Base-by-base conservation (phyloP, 768 basidiomycete species). In the Mycena galopus region DNA sequence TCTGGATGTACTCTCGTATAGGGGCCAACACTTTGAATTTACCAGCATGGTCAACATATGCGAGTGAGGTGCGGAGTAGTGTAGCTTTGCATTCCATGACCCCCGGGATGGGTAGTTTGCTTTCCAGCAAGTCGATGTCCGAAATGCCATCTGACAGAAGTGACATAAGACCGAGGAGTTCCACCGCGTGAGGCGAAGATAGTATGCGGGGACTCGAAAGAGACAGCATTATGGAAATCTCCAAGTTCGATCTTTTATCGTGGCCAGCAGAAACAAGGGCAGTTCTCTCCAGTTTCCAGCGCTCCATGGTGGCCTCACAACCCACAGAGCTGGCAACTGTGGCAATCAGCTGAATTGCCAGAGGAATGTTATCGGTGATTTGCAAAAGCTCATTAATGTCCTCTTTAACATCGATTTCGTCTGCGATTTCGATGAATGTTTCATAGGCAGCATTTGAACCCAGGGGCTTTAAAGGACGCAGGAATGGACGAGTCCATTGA, bases 191-290 rank as follows among this genome's bases (percentile, higher is more conserved):
- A 44, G 68, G 68, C 6, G 55, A 63, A 30, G 61, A 39, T 7
- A 42, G 50, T 12, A 70, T 37, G 23, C 68, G 51, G 12, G 68
- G 61, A 37, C 68, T 70, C 10, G 61, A 63, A 17, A 70, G 60
- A 17, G 68, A 70, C 0, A 70, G 23, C 17, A 16, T 27, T 21
- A 70, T 63, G 23, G 68, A 70, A 25, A 57, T 55, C 25, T 70
- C 68, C 21, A 70, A 11, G 27, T 70, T 70, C 8, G 68, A 61
- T 3, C 39, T 39, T 58, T 63, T 70, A 58, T 70, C 69, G 19
- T 44, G 39, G 16, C 60, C 61, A 23, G 12, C 61, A 23, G 69
- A 70, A 4, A 70, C 29, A 27, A 70, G 55, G 6, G 33, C 8
- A 8, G 69, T 70, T 8, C 51, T 64, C 55, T 70, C 69, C 9